Base-by-base conservation (phyloP, 2,329 filamentous ascomycete genomes). In the Lasiodiplodia hormozganensis region DNA sequence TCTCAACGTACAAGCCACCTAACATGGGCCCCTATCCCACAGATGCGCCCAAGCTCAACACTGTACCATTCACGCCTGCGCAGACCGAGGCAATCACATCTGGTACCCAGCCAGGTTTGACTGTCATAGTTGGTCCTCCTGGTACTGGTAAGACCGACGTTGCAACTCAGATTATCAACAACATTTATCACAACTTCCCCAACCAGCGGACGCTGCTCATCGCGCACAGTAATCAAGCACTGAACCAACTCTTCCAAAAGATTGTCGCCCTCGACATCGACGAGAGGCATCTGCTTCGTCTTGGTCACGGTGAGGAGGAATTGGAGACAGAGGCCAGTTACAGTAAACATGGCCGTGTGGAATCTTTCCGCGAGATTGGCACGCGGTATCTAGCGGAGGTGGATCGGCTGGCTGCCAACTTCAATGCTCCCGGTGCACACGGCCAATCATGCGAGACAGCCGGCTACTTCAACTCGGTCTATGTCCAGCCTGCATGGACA, bases 81-180 rank as follows among this genome's bases (percentile, higher is more conserved):
- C 96, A 98, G 80, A 87, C 97, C 34, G 92, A 98, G 78, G 96
- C 96, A 31, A 96, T 99, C 74, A 89, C 92, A 70, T 97, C 95
- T 51, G 96, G 96, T 23, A 94, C 93, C 7, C 96, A 99, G 75
- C 95, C 96, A 43, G 96, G 96, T 23, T 85, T 99, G 64, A 97
- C 95, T 1, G 88, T 99, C 58, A 91, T 99, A 73, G 93, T 99
- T 70, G 96, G 96, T 0, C 96, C 96, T 66, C 96, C 96, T 8
- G 96, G 96, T 67, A 99, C 96, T 7, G 96, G 96, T 71, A 99
- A 99, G 84, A 99, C 96, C n/a, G 96, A 99, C 80, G 96, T 99
- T 65, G 94, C 94, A 58, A 97, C 95, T 4, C 96, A 99, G 79
- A 96, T 98, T 77, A 99, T 99, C 82, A 97, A 93, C 83, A 97